Conservation (phyloP, 768 basidiomycete species). For the Amanita rimosa region DNA sequence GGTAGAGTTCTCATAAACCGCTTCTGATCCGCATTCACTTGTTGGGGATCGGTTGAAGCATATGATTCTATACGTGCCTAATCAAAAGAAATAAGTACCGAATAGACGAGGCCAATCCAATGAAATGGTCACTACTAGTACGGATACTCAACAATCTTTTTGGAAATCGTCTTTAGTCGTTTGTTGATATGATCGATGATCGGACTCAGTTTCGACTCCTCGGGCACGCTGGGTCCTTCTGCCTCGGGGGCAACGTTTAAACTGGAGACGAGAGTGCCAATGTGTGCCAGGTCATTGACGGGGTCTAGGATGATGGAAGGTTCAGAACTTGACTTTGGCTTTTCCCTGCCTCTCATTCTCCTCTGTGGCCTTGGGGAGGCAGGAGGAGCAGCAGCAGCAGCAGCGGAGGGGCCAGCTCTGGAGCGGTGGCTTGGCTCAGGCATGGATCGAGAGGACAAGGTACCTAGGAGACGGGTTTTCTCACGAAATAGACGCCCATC, state of each 20-base stretch:
- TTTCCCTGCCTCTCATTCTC: conserved; percentile 47
- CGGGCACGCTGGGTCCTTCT: conserved; percentile 30
- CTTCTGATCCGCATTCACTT: conserved; percentile 84
- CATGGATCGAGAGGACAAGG: conserved; percentile 13
- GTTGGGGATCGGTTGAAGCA: conserved; percentile 50
- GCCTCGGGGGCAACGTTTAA: conserved; percentile 33
- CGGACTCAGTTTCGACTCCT: conserved; percentile 49
- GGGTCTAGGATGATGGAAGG: background rate
- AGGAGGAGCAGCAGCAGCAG: conserved; percentile 57
- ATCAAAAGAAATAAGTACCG: conserved; percentile 4
- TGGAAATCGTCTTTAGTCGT: conserved; percentile 62
- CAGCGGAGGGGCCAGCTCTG: conserved; percentile 71
- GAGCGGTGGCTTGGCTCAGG: conserved; percentile 17
- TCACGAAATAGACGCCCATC: background rate
- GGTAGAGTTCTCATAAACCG: conserved; percentile 63
- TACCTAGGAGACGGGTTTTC: background rate
- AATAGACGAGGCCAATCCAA: conserved; percentile 2
- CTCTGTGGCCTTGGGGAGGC: conserved; percentile 52
- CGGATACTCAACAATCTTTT: conserved; percentile 64
- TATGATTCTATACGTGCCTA: conserved; percentile 70
- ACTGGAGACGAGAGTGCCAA: conserved; percentile 28
- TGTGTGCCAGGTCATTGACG: conserved; percentile 24
- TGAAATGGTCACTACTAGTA: background rate
- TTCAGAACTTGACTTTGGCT: conserved; percentile 34
- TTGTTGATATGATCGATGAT: conserved; percentile 73